Base-by-base conservation (phyloP, 441 rosid genomes). In the Bruguiera hainesii region DNA sequence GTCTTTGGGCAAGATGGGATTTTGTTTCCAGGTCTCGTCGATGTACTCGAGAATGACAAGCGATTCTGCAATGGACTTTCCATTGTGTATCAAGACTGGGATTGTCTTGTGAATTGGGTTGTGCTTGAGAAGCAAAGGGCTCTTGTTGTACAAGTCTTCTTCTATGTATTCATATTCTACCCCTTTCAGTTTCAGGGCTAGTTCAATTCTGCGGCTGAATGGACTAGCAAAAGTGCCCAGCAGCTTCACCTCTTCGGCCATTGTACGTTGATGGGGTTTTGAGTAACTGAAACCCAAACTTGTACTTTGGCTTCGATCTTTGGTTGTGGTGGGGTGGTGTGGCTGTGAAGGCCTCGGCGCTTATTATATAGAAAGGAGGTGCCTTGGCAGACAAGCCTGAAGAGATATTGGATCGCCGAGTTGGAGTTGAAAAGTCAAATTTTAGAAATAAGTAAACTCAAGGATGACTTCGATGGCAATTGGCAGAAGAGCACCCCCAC, bases 161-260 rank as follows among this genome's bases (percentile, higher is more conserved):
- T 80, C 78, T 10, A 75, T 28, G 70, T 75, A 83, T 6, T 83
- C 79, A 49, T 73, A 83, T 0, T 69, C 37, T 2, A 83, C 15
- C 10, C 83, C 83, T 78, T 85, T 79, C 37, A 81, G 67, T 30
- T 79, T 83, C 18, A 83, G 75, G 33, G 84, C 87, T n/a, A 81
- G 62, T 68, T 85, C 81, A 3, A 85, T 35, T 61, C 85, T 70
- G 67, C 69, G 70, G 42, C 81, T 74, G n/a, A 60, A 80, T 26
- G 84, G 82, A 52, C 87, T 83, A 3, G 80, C 63, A 84, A 84
- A 81, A 2, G 26, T 52, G 5, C 85, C 85, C 11, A 73, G 5
- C 0, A 81, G 76, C 78, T 85, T 83, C 74, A 85, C 81, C 73
- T 73, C 80, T 16, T 79, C 65, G 19, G n/a, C 64, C 79, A 66